Base-by-base conservation (phyloP, 2,329 filamentous ascomycete species). In the Parastagonospora avenae region DNA sequence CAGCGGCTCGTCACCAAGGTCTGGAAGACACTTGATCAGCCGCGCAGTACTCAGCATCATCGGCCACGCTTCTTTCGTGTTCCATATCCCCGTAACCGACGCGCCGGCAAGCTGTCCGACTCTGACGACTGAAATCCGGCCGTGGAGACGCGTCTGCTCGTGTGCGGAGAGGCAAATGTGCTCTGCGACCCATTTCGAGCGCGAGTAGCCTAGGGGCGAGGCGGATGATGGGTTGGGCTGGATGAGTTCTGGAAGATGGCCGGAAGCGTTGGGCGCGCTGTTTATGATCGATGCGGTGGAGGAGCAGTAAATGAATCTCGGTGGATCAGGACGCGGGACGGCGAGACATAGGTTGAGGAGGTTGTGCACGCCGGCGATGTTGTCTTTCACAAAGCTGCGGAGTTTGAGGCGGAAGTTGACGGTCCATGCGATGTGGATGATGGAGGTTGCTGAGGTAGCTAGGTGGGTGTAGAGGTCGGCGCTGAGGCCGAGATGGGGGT, bases 351-450 rank as follows among this genome's bases (percentile, higher is more conserved):
- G 69, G 40, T 75, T 66, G 31, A 85, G 66, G 1, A 85, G 69
- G 54, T 84, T 78, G 8, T 69, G 70, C 9, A 83, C 69, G 2
- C 79, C 79, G 4, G 74, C 70, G 29, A 86, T 79, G 55, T 80
- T 80, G 54, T 82, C 79, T 33, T 76, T 75, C 41, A 78, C 77
- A 59, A 87, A 88, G 52, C 79, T 82, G 33, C 70, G 71, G 1
- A 88, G 73, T 4, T 79, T 77, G 46, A 85, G 74, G 24, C 79
- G 80, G 73, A 88, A 88, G 68, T 88, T 87, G 14, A 88, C 85
- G 2, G 81, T 77, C 85, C 85, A 88, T 15, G 85, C 85, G 7
- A 85, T 77, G 64, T 88, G 85, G 47, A 89, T 79, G 14, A 90
- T 75, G 2, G 78, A 67, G 1, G 80, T 82, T 1, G 77, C 70